Conservation (phyloP, 1,284 basidiomycete species). For the Boletellus dicymbophilus region DNA sequence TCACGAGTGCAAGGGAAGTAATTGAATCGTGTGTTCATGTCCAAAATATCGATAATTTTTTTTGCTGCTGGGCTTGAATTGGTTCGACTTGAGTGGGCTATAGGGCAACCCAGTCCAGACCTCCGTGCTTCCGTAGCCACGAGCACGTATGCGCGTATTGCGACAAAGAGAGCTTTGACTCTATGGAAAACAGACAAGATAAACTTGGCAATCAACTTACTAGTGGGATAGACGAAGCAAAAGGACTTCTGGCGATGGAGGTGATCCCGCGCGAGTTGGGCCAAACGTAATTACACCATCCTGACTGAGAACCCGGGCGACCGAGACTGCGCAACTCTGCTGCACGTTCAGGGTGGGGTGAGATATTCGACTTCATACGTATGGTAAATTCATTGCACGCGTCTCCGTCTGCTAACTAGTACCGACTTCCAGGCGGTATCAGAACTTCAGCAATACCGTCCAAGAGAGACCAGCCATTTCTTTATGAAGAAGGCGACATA, state of each 20-base stretch:
- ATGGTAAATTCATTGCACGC: background rate
- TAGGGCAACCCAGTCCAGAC: conserved; percentile 12
- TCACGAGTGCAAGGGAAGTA: conserved; percentile 9
- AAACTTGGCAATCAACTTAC: background rate
- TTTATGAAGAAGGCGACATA: conserved; percentile 18
- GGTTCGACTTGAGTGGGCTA: conserved; percentile 6
- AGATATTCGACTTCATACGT: conserved; percentile 10
- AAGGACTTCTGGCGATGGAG: background rate
- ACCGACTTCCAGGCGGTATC: conserved; percentile 9
- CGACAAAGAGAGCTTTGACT: conserved; percentile 11
- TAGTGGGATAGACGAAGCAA: conserved; percentile 2
- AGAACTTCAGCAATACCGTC: conserved; percentile 5
- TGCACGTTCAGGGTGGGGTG: conserved; percentile 19
- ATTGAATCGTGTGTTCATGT: conserved; percentile 11
- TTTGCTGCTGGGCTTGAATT: conserved; percentile 2
- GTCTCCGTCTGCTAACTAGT: background rate
- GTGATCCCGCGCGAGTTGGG: conserved; percentile 9
- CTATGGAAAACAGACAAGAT: background rate
- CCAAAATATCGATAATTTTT: conserved; percentile 19
- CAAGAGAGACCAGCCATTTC: conserved; percentile 21
- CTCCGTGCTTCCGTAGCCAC: conserved; percentile 6
- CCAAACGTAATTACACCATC: conserved; percentile 18
- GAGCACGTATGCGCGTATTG: background rate
- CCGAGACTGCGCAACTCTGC: conserved; percentile 19
- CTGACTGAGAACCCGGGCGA: conserved; percentile 14